Evolutionary conservation across 2,329 filamentous ascomycete species (phyloP).

Genomic region (Diaporthe nobilis): DNA sequence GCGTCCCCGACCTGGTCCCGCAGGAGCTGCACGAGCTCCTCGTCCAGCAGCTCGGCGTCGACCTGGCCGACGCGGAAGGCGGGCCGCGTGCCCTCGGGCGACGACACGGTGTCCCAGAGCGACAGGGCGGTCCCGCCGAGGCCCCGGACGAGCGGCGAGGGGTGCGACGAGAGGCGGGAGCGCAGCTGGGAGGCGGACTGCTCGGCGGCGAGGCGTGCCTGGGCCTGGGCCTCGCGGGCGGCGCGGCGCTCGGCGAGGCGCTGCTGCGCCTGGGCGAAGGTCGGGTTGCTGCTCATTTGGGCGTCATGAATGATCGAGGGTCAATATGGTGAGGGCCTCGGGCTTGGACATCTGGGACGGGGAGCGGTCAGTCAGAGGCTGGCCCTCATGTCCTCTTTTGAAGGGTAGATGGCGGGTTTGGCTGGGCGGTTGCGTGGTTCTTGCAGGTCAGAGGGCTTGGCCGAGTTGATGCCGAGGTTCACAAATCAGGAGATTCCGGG

Average conservation of each 20-base stretch:
- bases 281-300: constrained; percentile 66
- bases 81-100: constrained; percentile 84
- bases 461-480: constrained; percentile 27
- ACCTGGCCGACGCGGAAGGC: constrained; percentile 96
- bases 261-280: constrained; percentile 91
- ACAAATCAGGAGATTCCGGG: constrained; percentile 30
- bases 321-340: neutral
- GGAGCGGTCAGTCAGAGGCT: neutral
- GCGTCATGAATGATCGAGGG: constrained; percentile 21
- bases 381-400: constrained; percentile 16
- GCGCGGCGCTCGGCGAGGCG: constrained; percentile 86
- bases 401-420: neutral
- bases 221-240: constrained; percentile 78
- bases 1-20: constrained; percentile 89
- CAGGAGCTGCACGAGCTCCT: constrained; percentile 89
- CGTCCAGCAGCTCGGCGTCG: constrained; percentile 94
- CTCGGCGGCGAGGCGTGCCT: constrained; percentile 66
- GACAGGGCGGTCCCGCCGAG: constrained; percentile 69
- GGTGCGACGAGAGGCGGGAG: constrained; percentile 65
- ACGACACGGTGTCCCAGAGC: constrained; percentile 79
- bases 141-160: constrained; percentile 68
- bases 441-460: constrained; percentile 22
- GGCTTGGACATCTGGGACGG: neutral
- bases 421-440: constrained; percentile 19
- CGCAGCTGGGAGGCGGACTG: constrained; percentile 53